Evolutionary conservation across 768 basidiomycete genomes (phyloP).

Genomic region (Asterophora lycoperdoides): DNA sequence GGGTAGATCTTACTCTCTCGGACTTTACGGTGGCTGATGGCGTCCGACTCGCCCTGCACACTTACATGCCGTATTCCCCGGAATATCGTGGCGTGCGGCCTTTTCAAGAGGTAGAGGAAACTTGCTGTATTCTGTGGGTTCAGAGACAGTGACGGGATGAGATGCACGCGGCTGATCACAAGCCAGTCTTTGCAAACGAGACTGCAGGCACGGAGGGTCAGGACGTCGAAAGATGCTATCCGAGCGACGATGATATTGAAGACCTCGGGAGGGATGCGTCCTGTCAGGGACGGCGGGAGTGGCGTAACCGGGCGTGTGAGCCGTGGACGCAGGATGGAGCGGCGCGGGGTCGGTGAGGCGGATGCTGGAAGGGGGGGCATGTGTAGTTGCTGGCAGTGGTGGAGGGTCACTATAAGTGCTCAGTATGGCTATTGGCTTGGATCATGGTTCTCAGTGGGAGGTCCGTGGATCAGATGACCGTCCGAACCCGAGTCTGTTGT

Average conservation of each 20-base stretch:
- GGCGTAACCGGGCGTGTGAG: conserved; percentile 15
- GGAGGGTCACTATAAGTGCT: no score
- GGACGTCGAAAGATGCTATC: conserved; percentile 15
- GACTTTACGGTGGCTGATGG: conserved; percentile 15
- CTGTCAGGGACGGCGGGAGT: conserved; percentile 13
- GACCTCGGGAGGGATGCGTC: conserved; percentile 17
- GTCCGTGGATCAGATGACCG: no score
- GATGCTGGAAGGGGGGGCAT: conserved; percentile 7
- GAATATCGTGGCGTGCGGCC: conserved; percentile 15
- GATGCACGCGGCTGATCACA: conserved; percentile 11
- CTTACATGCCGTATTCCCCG: conserved; percentile 15
- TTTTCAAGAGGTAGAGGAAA: conserved; percentile 15
- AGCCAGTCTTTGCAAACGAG: conserved; percentile 19
- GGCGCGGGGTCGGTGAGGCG: conserved; percentile 8
- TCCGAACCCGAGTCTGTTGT: no score
- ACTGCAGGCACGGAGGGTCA: conserved; percentile 15
- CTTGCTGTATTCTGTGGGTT: conserved; percentile 12
- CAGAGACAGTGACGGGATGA: conserved; percentile 16
- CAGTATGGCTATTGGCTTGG: conserved; percentile 10
- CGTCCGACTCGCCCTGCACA: conserved; percentile 16
- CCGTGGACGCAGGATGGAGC: conserved; percentile 19
- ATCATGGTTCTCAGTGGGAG: conserved; percentile 9
- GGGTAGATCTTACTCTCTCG: conserved; percentile 13
- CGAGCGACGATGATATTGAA: conserved; percentile 16
- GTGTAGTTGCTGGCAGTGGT: no score